Conservation (phyloP, 306 rosid genomes). For the Mucuna pruriens region DNA sequence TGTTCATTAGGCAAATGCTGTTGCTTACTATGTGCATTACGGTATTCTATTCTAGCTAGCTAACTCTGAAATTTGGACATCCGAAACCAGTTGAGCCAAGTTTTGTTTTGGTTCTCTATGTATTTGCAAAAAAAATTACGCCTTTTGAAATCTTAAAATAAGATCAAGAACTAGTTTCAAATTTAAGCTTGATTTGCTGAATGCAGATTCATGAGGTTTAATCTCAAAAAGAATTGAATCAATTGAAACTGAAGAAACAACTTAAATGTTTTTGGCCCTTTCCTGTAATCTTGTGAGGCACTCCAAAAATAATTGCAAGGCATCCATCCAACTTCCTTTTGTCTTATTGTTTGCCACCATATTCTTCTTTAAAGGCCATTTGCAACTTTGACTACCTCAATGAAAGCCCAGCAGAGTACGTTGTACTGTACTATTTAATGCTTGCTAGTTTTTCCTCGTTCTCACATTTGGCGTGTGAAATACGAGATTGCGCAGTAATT, state of each 20-base stretch:
- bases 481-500: neutral
- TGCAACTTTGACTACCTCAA: neutral
- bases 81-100: neutral
- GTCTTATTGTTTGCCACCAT: neutral
- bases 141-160: neutral
- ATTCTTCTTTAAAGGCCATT: neutral
- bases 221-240: neutral
- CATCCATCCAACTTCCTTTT: neutral
- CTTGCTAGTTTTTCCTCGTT: neutral
- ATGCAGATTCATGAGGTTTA: neutral
- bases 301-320: neutral
- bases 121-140: neutral
- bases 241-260: neutral
- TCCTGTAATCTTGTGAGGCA: neutral
- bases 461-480: neutral
- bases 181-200: neutral
- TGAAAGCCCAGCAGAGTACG: neutral
- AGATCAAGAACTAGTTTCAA: neutral
- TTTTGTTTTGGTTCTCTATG: neutral
- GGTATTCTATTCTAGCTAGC: conserved; percentile 15
- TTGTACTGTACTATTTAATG: neutral
- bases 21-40: neutral
- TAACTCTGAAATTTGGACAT: neutral
- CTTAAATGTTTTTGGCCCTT: neutral
- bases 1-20: neutral